Percentiles rank a stretch among this genome's conserved stretches.
These are phyloP conservation scores for Aspergillus hiratsukae DNA, from an alignment of 2,329 filamentous ascomycete genomes.

Conservation along the genomic window DNA sequence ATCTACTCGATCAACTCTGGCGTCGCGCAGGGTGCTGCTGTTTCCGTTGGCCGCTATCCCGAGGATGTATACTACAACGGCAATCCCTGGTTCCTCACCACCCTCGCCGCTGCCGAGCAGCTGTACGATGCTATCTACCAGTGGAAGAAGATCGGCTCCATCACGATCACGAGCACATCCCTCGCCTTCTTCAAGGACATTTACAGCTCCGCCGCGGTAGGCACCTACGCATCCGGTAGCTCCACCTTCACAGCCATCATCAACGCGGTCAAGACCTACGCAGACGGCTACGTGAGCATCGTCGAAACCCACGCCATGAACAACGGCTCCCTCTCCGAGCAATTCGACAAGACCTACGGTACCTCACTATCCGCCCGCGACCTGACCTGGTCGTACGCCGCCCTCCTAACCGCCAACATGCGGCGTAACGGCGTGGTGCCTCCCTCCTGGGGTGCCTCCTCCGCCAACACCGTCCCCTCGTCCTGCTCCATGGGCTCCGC, in stretches of 20 bases:
- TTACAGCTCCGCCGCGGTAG: constrained; percentile 52
- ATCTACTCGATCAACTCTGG: constrained; percentile 56
- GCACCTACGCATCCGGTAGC: constrained; percentile 60
- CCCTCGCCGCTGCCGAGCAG: constrained; percentile 72
- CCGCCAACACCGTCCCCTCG: constrained; percentile 28
- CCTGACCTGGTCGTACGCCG: constrained; percentile 45
- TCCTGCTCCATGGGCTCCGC: constrained; percentile 28
- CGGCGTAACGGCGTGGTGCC: constrained; percentile 32
- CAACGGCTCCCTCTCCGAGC: constrained; percentile 38
- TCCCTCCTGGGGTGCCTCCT: constrained; percentile 30
- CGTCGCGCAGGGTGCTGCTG: constrained; percentile 23
- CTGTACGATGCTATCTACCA: constrained; percentile 72
- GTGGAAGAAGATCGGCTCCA: constrained; percentile 60
- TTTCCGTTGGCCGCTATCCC: constrained; percentile 58
- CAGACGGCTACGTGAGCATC: constrained; percentile 51
- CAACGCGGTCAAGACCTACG: constrained; percentile 59
- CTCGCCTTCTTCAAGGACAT: constrained; percentile 69
- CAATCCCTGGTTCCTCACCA: constrained; percentile 76
- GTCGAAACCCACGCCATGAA: constrained; percentile 28
- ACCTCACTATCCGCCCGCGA: constrained; percentile 35
- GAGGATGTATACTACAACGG: constrained; percentile 73
- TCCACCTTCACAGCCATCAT: constrained; percentile 53
- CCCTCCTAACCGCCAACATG: constrained; percentile 35
- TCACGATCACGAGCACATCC: constrained; percentile 62
- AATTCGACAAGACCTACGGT: constrained; percentile 36